These are phyloP conservation scores for Nigrospora sphaerica DNA, from an alignment of 2,329 filamentous ascomycete species.

Conservation along the genomic window DNA sequence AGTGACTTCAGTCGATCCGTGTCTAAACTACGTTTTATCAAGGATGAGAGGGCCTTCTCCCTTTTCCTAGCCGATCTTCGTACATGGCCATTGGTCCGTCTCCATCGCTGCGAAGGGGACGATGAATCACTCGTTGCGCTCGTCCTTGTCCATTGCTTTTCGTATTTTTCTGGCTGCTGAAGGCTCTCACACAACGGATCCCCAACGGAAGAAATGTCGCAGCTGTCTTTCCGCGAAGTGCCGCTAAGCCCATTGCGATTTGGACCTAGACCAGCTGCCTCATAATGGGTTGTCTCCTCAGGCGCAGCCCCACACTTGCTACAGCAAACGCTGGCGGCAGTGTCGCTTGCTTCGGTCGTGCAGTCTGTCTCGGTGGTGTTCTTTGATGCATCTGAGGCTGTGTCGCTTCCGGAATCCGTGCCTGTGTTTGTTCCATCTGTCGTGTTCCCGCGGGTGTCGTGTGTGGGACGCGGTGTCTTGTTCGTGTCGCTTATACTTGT, in stretches of 20 bases:
- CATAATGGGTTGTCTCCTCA: not conserved
- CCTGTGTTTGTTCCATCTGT: not conserved
- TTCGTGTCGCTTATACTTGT: not conserved
- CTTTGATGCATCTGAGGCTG: not conserved
- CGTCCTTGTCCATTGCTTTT: not conserved
- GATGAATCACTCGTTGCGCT: not conserved
- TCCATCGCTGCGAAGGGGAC: not conserved
- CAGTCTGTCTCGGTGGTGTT: not conserved
- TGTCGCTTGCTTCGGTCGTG: not conserved
- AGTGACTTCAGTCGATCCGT: not conserved
- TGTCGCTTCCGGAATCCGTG: not conserved
- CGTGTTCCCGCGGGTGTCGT: not conserved
- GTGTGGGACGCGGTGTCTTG: not conserved
- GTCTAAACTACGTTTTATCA: not conserved
- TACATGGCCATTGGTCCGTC: not conserved
- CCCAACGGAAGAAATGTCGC: not conserved
- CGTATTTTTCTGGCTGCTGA: not conserved
- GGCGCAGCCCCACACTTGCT: not conserved
- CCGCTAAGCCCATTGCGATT: not conserved
- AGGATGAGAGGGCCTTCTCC: not conserved
- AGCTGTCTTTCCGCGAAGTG: not conserved
- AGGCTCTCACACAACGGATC: not conserved
- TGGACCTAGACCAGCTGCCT: not conserved
- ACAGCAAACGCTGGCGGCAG: not conserved
- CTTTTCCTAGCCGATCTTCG: not conserved